Base-by-base conservation (phyloP, 2,329 filamentous ascomycete genomes). In the Ophiocordyceps sinensis region DNA sequence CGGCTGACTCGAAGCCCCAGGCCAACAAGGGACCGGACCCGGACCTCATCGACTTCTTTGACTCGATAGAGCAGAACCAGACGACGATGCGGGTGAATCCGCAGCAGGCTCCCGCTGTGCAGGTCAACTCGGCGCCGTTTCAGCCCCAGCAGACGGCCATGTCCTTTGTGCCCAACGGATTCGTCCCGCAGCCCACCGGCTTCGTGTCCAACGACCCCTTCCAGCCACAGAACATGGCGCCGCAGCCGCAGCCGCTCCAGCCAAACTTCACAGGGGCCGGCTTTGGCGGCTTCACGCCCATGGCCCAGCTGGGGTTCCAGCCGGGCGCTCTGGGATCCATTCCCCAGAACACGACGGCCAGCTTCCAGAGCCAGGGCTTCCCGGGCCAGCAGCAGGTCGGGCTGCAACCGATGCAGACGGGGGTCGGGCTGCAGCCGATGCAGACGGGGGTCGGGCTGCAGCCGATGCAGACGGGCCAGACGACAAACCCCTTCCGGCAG, bases 1-100 rank as follows among this genome's bases (percentile, higher is more conserved):
- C 49, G 56, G 17, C 45, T 47, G 43, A 53, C n/a, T 51, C 67
- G 31, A 72, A 72, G 49, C 61, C 70, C 8, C 65, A 63, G 47
- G 59, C 64, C 3, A 59, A 63, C 30, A 86, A 82, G 59, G 78
- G 73, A 2, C 77, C 79, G 26, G 79, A 75, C 50, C 77, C 80
- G 26, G 84, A 93, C 65, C 69, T 93, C 45, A 96, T 94, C 55
- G 91, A 89, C 65, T 95, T 94, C 62, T 94, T 94, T 59, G 89
- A 82, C 54, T 88, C 86, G 6, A 94, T 94, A 53, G 88, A 95
- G 54, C 79, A 86, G 55, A 87, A 88, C 48, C 86, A 91, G 58
- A 84, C 84, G 40, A 69, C 80, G 1, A 75, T 85, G 70, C 68
- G 71, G 47, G 53, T 66, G 15, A 60, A 61, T 32, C 47, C 59